Conservation (phyloP, 306 rosid genomes). For the Abrus precatorius region DNA sequence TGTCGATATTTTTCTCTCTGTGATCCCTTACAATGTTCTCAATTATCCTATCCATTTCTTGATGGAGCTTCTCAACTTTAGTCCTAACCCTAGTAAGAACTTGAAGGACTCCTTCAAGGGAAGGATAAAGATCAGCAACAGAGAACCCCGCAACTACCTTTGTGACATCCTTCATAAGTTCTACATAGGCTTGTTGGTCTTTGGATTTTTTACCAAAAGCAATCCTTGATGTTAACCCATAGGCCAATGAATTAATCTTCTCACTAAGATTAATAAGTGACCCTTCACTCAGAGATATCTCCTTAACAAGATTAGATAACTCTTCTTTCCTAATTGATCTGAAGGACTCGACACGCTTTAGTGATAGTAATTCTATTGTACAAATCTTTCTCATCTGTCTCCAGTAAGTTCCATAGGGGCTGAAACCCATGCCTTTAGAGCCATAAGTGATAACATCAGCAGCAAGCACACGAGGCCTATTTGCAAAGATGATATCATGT, state of each 20-base stretch:
- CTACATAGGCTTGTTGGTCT: conserved; percentile 40
- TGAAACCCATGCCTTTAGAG: conserved; percentile 2
- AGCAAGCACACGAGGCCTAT: conserved; percentile 39
- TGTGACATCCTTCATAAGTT: conserved; percentile 9
- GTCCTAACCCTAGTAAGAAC: conserved; percentile 41
- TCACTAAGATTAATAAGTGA: conserved; percentile 18
- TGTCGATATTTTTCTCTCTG: background rate
- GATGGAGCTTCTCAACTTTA: conserved; percentile 33
- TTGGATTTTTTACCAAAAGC: conserved; percentile 41
- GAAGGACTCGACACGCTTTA: conserved; percentile 39
- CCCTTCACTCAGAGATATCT: conserved; percentile 32
- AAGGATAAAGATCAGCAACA: conserved; percentile 48
- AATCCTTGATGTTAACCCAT: conserved; percentile 13
- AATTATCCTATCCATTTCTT: conserved; percentile 39
- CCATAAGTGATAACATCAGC: conserved; percentile 40
- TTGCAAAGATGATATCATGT: conserved; percentile 49
- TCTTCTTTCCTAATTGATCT: conserved; percentile 46
- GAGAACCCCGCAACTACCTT: conserved; percentile 36
- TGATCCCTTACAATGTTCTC: conserved; percentile 38
- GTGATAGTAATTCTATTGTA: conserved; percentile 25
- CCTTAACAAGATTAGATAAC: conserved; percentile 31
- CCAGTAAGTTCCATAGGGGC: conserved; percentile 40
- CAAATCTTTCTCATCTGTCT: conserved; percentile 46
- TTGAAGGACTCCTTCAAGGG: conserved; percentile 36
- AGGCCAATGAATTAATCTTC: conserved; percentile 12